Evolutionary conservation across 2,329 filamentous ascomycete genomes (phyloP).

Genomic region (Fusarium lyarnte): DNA sequence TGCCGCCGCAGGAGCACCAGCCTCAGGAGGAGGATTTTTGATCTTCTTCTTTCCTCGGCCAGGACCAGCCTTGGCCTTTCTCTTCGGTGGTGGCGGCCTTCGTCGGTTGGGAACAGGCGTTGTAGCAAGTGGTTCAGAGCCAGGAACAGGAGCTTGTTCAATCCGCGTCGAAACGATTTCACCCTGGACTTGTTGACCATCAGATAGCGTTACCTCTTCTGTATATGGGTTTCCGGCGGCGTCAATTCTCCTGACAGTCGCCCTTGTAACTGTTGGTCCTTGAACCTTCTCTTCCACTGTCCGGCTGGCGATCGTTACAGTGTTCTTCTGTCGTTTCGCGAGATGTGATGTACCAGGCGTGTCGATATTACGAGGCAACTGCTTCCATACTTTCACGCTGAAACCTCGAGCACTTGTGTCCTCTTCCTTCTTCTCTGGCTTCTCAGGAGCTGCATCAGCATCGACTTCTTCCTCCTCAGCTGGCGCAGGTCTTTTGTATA

Average conservation of each 20-base stretch:
- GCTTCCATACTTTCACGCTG: slow-evolving; percentile 69
- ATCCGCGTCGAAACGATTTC: slow-evolving; percentile 76
- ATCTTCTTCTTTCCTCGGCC: slow-evolving; percentile 84
- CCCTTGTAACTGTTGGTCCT: slow-evolving; percentile 74
- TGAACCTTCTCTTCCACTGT: slow-evolving; percentile 56
- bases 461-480: slow-evolving; percentile 68
- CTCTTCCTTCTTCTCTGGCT: slow-evolving; percentile 71
- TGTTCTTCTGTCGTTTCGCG: slow-evolving; percentile 69
- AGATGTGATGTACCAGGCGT: slow-evolving; percentile 62
- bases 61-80: slow-evolving; percentile 79
- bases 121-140: slow-evolving; percentile 62
- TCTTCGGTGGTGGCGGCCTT: slow-evolving; percentile 79
- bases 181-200: slow-evolving; percentile 82
- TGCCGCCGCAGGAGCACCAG: slow-evolving; percentile 48
- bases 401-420: slow-evolving; percentile 65
- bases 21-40: slow-evolving; percentile 59
- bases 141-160: slow-evolving; percentile 54
- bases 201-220: slow-evolving; percentile 82
- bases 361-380: slow-evolving; percentile 68
- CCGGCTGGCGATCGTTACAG: slow-evolving; percentile 65
- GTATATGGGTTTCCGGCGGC: slow-evolving; percentile 83
- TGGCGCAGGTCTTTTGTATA: slow-evolving; percentile 77
- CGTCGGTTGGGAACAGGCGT: slow-evolving; percentile 59
- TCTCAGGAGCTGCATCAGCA: slow-evolving; percentile 58
- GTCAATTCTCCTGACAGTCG: slow-evolving; percentile 81